Conservation (phyloP, 768 basidiomycete genomes). For the Lactifluus pinguis region DNA sequence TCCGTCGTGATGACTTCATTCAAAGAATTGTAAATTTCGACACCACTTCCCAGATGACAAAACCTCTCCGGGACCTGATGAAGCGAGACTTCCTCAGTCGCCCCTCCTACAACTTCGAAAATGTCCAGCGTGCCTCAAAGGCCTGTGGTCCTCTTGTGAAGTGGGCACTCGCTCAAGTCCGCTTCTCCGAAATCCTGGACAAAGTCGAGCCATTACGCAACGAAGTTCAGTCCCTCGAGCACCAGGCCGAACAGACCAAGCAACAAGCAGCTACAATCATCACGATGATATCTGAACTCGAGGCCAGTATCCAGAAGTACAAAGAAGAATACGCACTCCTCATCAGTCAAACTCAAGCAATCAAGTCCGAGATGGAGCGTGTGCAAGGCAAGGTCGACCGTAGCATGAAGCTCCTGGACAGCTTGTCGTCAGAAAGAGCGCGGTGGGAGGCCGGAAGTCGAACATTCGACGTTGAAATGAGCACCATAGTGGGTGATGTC, state of each 20-base stretch:
- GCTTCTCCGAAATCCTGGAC: conserved; percentile 95
- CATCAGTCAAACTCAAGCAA: conserved; percentile 94
- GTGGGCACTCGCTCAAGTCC: conserved; percentile 96
- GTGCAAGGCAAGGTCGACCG: conserved; percentile 96
- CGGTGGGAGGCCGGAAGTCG: conserved; percentile 94
- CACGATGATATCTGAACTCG: conserved; percentile 86
- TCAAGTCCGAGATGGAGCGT: conserved; percentile 96
- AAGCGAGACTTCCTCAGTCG: conserved; percentile 87
- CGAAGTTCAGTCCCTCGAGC: conserved; percentile 89
- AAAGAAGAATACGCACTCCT: conserved; percentile 96
- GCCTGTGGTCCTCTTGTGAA: conserved; percentile 98
- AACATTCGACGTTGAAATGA: conserved; percentile 97
- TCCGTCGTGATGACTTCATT: conserved; percentile 96
- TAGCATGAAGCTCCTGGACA: conserved; percentile 90
- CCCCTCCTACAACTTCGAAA: conserved; percentile 90
- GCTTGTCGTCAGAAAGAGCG: conserved; percentile 86
- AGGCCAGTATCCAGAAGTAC: conserved; percentile 85
- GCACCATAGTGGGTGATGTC: conserved; percentile 96
- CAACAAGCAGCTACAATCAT: conserved; percentile 86
- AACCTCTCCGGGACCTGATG: conserved; percentile 80
- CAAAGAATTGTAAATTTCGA: conserved; percentile 93
- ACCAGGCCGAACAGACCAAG: conserved; percentile 90
- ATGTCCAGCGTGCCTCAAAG: conserved; percentile 87
- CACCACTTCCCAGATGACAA: conserved; percentile 85
- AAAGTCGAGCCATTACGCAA: conserved; percentile 93